phyloP scores from a whole-genome alignment of 306 rosid species.

The Inga leiocalycina region DNA sequence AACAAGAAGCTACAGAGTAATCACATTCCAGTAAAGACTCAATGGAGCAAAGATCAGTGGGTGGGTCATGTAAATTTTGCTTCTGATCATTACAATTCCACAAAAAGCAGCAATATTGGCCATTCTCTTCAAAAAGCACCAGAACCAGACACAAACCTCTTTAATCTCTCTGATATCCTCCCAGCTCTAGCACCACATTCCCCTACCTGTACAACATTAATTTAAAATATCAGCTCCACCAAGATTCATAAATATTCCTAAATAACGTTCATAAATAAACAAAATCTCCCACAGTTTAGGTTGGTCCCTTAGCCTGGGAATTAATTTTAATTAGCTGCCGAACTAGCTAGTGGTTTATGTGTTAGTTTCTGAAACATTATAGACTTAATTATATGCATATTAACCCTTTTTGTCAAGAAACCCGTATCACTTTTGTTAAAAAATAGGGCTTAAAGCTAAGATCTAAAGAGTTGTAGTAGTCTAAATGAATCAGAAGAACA shows the following conservation, averaged over 20 bases:
- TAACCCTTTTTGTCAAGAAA: background rate
- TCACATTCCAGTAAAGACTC: too few species aligned
- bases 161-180: slow-evolving; percentile 53
- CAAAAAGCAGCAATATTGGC: background rate
- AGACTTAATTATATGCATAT: background rate
- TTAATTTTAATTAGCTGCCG: background rate
- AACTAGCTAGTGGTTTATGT: background rate
- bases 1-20: background rate
- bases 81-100: background rate
- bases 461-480: background rate
- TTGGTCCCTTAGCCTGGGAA: background rate
- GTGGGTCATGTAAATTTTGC: background rate
- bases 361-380: background rate
- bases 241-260: background rate
- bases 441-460: background rate
- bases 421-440: background rate
- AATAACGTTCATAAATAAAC: background rate
- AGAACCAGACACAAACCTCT: slow-evolving; percentile 33
- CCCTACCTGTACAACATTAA: slow-evolving; percentile 33
- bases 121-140: slow-evolving; percentile 9
- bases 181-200: slow-evolving; percentile 34
- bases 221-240: background rate
- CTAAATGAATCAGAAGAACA: background rate
- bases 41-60: background rate
- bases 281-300: background rate